Percentiles rank a stretch among this genome's conserved stretches.
Evolutionary conservation across 2,329 filamentous ascomycete species (phyloP).

Genomic region (Trichoderma citrinoviride): DNA sequence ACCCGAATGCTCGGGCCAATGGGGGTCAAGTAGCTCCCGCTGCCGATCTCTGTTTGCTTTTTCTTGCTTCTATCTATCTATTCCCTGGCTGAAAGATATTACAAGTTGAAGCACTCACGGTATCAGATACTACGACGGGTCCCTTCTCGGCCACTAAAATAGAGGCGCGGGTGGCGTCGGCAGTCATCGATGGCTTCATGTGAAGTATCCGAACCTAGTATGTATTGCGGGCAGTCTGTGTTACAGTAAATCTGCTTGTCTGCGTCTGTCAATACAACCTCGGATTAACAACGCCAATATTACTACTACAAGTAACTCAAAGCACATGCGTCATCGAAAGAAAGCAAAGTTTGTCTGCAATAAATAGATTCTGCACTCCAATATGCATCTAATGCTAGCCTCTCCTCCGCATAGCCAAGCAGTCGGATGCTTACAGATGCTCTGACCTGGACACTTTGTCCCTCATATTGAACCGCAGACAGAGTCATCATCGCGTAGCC

Average conservation of each 20-base stretch:
- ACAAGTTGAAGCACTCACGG: background rate
- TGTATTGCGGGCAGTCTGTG: too few species aligned
- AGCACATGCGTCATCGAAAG: too few species aligned
- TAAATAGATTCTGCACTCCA: too few species aligned
- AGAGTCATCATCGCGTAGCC: conserved; percentile 7
- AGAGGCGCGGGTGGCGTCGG: conserved; percentile 3
- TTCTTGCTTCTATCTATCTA: too few species aligned
- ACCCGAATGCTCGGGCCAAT: background rate
- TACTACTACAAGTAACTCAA: too few species aligned
- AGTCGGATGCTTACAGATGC: background rate
- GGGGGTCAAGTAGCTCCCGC: conserved; percentile 9
- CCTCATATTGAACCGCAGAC: background rate
- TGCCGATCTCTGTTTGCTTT: background rate
- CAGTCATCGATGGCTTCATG: background rate
- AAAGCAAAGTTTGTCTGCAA: too few species aligned
- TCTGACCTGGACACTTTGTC: background rate
- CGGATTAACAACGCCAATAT: too few species aligned
- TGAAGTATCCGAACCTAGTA: too few species aligned
- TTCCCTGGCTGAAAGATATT: background rate
- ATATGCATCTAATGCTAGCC: too few species aligned
- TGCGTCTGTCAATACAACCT: too few species aligned
- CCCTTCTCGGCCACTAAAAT: conserved; percentile 3
- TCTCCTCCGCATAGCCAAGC: background rate
- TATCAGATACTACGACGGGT: background rate
- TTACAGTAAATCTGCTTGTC: too few species aligned